These are phyloP conservation scores for Aureobasidium sp. DNA, from an alignment of 2,329 filamentous ascomycete genomes.

Conservation along the genomic window DNA sequence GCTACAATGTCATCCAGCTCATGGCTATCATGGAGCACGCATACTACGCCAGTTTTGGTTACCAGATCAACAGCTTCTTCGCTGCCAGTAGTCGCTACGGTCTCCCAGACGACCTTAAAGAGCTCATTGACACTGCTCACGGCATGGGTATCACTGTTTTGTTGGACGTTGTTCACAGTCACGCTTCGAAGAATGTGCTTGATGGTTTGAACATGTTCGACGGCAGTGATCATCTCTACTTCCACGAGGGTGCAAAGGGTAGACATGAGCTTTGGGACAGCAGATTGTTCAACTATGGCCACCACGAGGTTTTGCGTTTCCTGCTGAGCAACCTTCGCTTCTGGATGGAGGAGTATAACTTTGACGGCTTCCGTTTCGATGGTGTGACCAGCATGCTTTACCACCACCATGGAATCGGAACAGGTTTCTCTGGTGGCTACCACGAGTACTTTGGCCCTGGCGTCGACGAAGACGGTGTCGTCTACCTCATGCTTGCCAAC, in stretches of 20 bases:
- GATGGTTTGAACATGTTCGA: conserved; percentile 96
- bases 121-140: conserved; percentile 92
- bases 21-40: conserved; percentile 99
- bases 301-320: conserved; percentile 92
- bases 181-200: conserved; percentile 93
- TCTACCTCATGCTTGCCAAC: conserved; percentile 94
- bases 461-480: conserved; percentile 88
- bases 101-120: conserved; percentile 87
- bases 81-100: conserved; percentile 94
- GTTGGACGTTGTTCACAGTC: conserved; percentile 93
- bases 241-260: conserved; percentile 79
- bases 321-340: conserved; percentile 90
- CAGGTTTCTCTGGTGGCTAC: conserved; percentile 95
- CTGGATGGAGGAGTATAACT: conserved; percentile 98
- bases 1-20: conserved; percentile 95
- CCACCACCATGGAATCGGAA: conserved; percentile 90
- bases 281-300: conserved; percentile 92
- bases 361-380: conserved; percentile 96
- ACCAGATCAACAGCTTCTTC: conserved; percentile 98
- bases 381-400: conserved; percentile 99
- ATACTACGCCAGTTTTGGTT: conserved; percentile 98
- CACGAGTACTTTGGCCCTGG: conserved; percentile 91
- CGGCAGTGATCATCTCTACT: conserved; percentile 90
- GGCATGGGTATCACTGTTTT: conserved; percentile 83
- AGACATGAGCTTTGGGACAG: conserved; percentile 94